Percentiles rank a stretch among this genome's conserved stretches.
phyloP scores from a whole-genome alignment of 2,329 filamentous ascomycete species.

The Penicillium sp. region DNA sequence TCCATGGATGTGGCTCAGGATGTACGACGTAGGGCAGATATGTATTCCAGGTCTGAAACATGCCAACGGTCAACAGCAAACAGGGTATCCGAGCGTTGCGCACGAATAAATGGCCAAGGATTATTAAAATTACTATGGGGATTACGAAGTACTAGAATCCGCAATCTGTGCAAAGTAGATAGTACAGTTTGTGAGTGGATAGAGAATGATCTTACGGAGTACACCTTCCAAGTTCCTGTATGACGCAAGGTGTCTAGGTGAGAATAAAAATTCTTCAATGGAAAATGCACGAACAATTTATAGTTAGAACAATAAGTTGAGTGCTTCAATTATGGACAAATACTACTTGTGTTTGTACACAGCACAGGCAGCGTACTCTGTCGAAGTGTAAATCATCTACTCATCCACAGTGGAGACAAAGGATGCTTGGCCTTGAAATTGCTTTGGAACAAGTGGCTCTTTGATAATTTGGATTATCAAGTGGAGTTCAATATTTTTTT shows the following conservation, averaged over 20 bases:
- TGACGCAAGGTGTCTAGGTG: too few species aligned
- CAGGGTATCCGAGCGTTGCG: slow-evolving; percentile 1
- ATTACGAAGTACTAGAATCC: background rate
- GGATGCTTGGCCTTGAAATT: background rate
- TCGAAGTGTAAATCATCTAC: background rate
- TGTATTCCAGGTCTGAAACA: slow-evolving; percentile 4
- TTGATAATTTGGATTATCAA: background rate
- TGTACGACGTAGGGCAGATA: background rate
- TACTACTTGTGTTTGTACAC: too few species aligned
- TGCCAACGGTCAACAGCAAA: slow-evolving; percentile 3
- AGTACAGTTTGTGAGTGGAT: too few species aligned
- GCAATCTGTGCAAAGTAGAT: too few species aligned
- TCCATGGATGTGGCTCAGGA: background rate
- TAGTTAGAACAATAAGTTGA: too few species aligned
- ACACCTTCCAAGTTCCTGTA: too few species aligned
- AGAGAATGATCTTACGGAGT: too few species aligned
- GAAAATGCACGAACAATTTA: too few species aligned
- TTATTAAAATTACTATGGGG: background rate
- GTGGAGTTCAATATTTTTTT: background rate
- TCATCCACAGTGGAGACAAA: background rate
- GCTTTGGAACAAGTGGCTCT: background rate
- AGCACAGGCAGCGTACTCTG: too few species aligned
- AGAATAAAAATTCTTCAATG: too few species aligned
- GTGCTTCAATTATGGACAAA: too few species aligned
- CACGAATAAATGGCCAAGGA: slow-evolving; percentile 2